A percentile compares a stretch with the other conserved stretches of the same genome.
Evolutionary conservation across 257 asterid species (phyloP).

Genomic region (Solanum lycopersicoides): DNA sequence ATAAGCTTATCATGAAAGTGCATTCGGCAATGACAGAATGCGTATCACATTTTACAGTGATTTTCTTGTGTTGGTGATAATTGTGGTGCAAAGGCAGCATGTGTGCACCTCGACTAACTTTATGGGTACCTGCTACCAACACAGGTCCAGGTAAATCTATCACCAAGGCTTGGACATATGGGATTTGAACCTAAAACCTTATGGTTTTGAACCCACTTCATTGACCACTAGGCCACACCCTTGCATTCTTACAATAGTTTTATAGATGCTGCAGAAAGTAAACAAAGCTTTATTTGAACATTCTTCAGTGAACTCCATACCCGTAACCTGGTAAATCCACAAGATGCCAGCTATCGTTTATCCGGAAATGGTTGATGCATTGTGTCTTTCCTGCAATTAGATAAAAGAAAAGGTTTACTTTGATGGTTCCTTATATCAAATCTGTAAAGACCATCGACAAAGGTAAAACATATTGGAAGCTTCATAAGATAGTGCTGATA

Average conservation of each 20-base stretch:
- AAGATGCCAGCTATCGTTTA: conserved; percentile 85
- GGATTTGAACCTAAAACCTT: background rate
- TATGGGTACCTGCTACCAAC: background rate
- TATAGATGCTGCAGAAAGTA: background rate
- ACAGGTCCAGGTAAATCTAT: background rate
- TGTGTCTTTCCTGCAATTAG: conserved; percentile 88
- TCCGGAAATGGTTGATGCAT: conserved; percentile 94
- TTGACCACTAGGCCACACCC: background rate
- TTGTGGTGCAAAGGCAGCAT: background rate
- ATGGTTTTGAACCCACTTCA: background rate
- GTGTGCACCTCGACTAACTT: background rate
- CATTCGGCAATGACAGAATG: background rate
- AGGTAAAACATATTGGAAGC: background rate
- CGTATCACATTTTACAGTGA: background rate
- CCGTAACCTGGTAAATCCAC: conserved; percentile 99
- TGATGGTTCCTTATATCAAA: background rate
- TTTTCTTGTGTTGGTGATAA: background rate
- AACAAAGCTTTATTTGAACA: background rate
- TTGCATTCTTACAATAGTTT: background rate
- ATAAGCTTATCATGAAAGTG: background rate
- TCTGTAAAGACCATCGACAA: background rate
- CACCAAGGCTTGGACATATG: background rate
- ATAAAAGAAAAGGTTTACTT: background rate
- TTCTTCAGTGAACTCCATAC: conserved; percentile 21
- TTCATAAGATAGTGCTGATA: background rate